phyloP scores from a whole-genome alignment of 75 land plant genomes.

The Pseudotsuga menziesii region DNA sequence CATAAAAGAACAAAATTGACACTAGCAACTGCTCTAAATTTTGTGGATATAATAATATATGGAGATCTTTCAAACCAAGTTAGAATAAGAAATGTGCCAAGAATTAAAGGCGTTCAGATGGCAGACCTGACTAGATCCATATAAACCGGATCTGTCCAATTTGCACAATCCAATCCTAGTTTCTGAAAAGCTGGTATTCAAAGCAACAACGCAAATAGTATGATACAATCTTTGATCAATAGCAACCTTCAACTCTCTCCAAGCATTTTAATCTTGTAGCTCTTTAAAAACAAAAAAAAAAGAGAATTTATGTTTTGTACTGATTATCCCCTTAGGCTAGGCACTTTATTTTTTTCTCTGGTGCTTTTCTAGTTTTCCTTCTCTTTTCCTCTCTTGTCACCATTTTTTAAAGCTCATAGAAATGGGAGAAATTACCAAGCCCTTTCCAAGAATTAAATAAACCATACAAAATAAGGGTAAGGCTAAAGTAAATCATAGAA shows the following conservation, averaged over 20 bases:
- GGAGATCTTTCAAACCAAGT: neutral
- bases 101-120: neutral
- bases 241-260: neutral
- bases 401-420: neutral
- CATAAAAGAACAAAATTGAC: neutral
- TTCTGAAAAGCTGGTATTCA: conserved; percentile 70
- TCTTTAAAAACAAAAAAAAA: neutral
- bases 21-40: neutral
- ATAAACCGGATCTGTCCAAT: conserved; percentile 92
- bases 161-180: conserved; percentile 92
- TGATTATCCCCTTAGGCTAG: neutral
- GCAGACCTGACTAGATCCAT: conserved; percentile 67
- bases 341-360: neutral
- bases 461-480: neutral
- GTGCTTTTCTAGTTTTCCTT: neutral
- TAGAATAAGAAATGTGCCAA: neutral
- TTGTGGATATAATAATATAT: too few species aligned
- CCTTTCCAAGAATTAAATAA: neutral
- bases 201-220: neutral
- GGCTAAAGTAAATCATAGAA: neutral
- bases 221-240: neutral
- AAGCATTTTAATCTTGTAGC: neutral
- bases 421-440: neutral
- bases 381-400: neutral
- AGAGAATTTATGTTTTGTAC: neutral